A percentile compares a stretch with the other conserved stretches of the same genome.
These are phyloP conservation scores for Astragalus glycyphyllos DNA, from an alignment of 306 rosid genomes.

Conservation along the genomic window DNA sequence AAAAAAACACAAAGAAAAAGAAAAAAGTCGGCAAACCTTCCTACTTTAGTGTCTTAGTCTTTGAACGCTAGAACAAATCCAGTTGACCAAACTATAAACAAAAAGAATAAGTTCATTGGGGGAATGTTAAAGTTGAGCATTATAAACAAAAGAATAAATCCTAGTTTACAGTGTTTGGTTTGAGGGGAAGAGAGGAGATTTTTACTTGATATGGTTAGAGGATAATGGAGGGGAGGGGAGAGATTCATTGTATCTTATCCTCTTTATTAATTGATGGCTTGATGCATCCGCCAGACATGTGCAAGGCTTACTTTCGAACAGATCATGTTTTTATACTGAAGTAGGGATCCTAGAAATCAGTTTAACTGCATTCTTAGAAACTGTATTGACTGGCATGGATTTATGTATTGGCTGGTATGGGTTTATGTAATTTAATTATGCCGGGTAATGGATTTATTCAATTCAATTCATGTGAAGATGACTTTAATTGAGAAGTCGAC, in stretches of 20 bases:
- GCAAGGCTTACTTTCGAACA: background rate
- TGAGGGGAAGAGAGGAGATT: background rate
- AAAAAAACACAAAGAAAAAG: background rate
- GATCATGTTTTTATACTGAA: constrained; percentile 3
- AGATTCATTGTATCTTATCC: background rate
- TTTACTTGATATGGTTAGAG: too few species aligned
- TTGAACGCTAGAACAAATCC: constrained; percentile 2
- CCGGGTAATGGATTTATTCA: background rate
- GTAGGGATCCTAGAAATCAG: background rate
- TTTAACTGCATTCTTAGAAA: background rate
- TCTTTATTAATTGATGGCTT: background rate
- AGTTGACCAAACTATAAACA: background rate
- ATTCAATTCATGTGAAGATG: background rate
- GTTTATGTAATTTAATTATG: background rate
- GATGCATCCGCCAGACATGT: background rate
- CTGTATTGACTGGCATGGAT: background rate
- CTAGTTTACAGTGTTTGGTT: background rate
- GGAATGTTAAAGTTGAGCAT: background rate
- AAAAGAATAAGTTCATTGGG: background rate
- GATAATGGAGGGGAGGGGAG: too few species aligned
- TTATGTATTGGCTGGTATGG: background rate
- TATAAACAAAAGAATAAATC: background rate
- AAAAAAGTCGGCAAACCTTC: background rate
- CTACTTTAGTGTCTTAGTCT: background rate
- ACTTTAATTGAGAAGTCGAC: constrained; percentile 16